A percentile compares a stretch with the other conserved stretches of the same genome.
phyloP scores from a whole-genome alignment of 768 basidiomycete species.

The Imleria badia region DNA sequence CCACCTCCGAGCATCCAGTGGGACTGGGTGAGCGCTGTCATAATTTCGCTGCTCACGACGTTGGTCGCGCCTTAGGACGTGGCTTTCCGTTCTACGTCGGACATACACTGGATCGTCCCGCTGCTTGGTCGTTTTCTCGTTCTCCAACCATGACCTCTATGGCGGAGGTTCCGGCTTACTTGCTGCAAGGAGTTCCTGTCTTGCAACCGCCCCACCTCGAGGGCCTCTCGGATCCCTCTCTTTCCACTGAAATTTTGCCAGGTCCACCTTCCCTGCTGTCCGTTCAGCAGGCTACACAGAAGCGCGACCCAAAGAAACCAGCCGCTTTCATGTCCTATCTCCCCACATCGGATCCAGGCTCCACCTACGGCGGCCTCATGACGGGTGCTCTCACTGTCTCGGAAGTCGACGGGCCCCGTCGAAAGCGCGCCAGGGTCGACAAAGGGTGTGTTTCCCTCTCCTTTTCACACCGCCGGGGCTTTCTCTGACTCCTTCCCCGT shows the following conservation, averaged over 20 bases:
- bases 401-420: constrained; percentile 61
- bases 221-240: constrained; percentile 62
- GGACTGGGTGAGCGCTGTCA: constrained; percentile 21
- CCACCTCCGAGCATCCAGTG: constrained; percentile 15
- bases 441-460: constrained; percentile 58
- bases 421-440: constrained; percentile 72
- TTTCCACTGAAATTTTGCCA: constrained; percentile 89
- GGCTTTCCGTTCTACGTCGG: constrained; percentile 21
- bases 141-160: constrained; percentile 63
- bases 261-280: constrained; percentile 78
- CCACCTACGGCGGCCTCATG: constrained; percentile 80
- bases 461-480: constrained; percentile 21
- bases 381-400: constrained; percentile 57
- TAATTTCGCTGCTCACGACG: constrained; percentile 25
- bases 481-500: constrained; percentile 24
- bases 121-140: constrained; percentile 25
- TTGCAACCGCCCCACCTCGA: constrained; percentile 80
- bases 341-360: constrained; percentile 81
- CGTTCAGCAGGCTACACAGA: constrained; percentile 66
- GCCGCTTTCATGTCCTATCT: constrained; percentile 72
- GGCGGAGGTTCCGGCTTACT: constrained; percentile 64
- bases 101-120: constrained; percentile 10
- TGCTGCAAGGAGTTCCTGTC: constrained; percentile 71
- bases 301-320: constrained; percentile 81
- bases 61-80: constrained; percentile 16